Base-by-base conservation (phyloP, 2,329 filamentous ascomycete species). In the Sclerotiophoma versabilis region DNA sequence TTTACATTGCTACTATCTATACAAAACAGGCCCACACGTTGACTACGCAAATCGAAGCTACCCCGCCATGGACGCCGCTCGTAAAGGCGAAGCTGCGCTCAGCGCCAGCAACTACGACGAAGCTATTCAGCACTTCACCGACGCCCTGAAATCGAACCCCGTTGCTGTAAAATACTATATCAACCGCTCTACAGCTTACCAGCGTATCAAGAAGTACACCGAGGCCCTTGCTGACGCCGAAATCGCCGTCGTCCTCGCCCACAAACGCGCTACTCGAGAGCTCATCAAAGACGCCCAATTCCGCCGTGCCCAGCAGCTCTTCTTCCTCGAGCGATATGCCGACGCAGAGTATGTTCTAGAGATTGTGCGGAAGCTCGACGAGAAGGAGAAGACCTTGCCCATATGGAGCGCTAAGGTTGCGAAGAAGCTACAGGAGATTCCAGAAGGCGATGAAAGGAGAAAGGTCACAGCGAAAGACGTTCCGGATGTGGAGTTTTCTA, bases 211-310 rank as follows among this genome's bases (percentile, higher is more conserved):
- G 30, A 69, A 66, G 38, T 77, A 82, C 36, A 68, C 78, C 19
- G 75, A 86, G 54, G 80, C 61, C n/a, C 77, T 82, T 25, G 54
- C 64, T 39, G 80, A 82, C 58, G 79, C 79, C 47, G 76, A 81
- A 43, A 66, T 75, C 32, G 79, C 86, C 44, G 81, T 85, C 50
- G 79, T 85, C 2, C 81, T 84, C 19, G 90, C 92, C 1, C 83
- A 95, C 37, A 81, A 88, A 58, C 88, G 93, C 33, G 90, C 84
- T 26, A 89, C 88, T 66, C 86, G 90, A 44, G 86, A 91, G 60
- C 82, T 89, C 25, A 91, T 97, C 73, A 82, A 87, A 38, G 85
- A 91, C n/a, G 88, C 91, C 1, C 91, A 97, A 68, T 85, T 95
- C 66, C 86, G 93, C 63, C 86, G 93, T 30, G 90, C 86, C 5